Evolutionary conservation across 768 basidiomycete species (phyloP), one percentile per base, ranked within the genome.

Genomic region (Boletellus sp.): DNA sequence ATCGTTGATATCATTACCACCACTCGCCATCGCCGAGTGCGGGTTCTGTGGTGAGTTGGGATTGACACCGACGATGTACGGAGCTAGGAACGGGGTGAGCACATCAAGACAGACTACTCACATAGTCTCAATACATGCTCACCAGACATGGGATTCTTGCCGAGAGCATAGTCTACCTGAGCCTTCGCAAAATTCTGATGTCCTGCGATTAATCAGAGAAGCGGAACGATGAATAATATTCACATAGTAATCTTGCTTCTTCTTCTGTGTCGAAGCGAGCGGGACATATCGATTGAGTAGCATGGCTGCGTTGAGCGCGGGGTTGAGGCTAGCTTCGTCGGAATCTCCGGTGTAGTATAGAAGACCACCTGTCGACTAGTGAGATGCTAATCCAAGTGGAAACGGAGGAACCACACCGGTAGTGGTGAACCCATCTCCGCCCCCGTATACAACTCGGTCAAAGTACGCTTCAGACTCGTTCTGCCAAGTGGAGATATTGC

Each of bases 31-130:
- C 2, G 92, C 94, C 6, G 88, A 90, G 63, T 95, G 93, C 1
- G 94, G 94, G 65, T 95, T 96, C 41, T 77, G 69, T 0, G 93
- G 93, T 12, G 94, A 87, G 64, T 95, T 94, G 1, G 93, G 90
- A 68, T 95, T 91, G 42, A 77, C 72, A 34, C 94, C 94, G 20
- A 96, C 92, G 42, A 96, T 69, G 65, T 96, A 97, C 10, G 59
- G 58, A 22, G 37, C 54, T 57, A n/a, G 2, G 15, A 41, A 33
- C 23, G 24, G 22, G 9, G 11, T n/a, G 15, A 9, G 33, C 33
- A 45, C 16, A 41, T 52, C 32, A 59, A 38, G 24, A 36, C n/a
- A 12, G 12, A 6, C n/a, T 22, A 19, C 42, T 31, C 6, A 11
- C 2, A 6, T 20, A n/a, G 33, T 31, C 5, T 8, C 28, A 50